A percentile compares a stretch with the other conserved stretches of the same genome.
These are phyloP conservation scores for Heliamphora pulchella DNA, from an alignment of 179 eudicot genomes.

Conservation along the genomic window DNA sequence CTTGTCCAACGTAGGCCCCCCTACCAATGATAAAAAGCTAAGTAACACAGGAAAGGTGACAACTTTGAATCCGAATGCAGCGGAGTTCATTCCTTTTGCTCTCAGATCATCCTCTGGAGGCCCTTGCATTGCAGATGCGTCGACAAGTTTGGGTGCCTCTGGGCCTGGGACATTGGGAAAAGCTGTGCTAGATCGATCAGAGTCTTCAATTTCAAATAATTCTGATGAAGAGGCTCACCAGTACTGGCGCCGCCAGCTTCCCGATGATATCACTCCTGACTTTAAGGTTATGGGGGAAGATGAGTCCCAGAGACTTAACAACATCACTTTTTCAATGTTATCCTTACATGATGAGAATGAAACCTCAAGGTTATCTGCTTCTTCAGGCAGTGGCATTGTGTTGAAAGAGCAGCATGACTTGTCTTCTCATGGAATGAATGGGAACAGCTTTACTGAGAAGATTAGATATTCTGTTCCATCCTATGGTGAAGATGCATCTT, in stretches of 20 bases:
- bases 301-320: conserved; percentile 36
- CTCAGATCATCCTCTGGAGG: conserved; percentile 47
- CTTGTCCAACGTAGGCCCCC: conserved; percentile 28
- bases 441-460: conserved; percentile 37
- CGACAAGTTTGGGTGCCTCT: conserved; percentile 24
- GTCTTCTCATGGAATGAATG: conserved; percentile 35
- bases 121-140: conserved; percentile 24
- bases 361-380: conserved; percentile 35
- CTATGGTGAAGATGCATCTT: conserved; percentile 42
- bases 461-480: conserved; percentile 39
- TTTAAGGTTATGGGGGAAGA: conserved; percentile 59
- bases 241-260: conserved; percentile 87
- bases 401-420: conserved; percentile 44
- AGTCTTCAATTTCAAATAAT: conserved; percentile 63
- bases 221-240: conserved; percentile 90
- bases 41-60: conserved; percentile 23
- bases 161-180: conserved; percentile 29
- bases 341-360: conserved; percentile 50
- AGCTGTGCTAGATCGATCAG: conserved; percentile 60
- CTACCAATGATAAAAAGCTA: conserved; percentile 16
- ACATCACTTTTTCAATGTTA: conserved; percentile 52
- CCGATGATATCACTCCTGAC: conserved; percentile 97
- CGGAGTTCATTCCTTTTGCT: conserved; percentile 79
- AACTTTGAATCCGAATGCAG: conserved; percentile 87
- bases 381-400: conserved; percentile 34